A percentile compares a stretch with the other conserved stretches of the same genome.
These are phyloP conservation scores for Phoma sp. DNA, from an alignment of 2,329 filamentous ascomycete species.

Conservation along the genomic window DNA sequence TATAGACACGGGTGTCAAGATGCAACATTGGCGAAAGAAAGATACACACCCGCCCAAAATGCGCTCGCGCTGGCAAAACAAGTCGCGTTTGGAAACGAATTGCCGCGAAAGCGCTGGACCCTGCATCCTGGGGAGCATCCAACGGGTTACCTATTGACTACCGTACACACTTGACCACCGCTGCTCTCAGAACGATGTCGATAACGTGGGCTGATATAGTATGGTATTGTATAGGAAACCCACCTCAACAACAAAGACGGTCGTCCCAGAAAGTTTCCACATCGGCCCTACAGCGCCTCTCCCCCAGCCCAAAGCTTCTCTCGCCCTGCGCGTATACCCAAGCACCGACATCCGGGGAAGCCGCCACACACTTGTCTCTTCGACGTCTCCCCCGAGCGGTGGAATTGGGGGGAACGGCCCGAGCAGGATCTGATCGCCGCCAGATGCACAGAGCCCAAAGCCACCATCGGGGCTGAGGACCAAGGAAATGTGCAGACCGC, in stretches of 20 bases:
- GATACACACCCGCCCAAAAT: neutral
- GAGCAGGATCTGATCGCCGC: neutral
- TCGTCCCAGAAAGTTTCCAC: too few relatives aligned
- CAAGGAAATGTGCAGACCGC: too few relatives aligned
- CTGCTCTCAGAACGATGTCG: neutral
- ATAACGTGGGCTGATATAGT: neutral
- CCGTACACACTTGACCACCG: neutral
- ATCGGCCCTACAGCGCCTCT: neutral
- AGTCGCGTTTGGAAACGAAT: constrained; percentile 7
- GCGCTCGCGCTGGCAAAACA: neutral
- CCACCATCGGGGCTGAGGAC: too few relatives aligned
- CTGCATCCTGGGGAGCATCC: neutral
- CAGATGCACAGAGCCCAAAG: neutral
- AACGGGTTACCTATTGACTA: neutral
- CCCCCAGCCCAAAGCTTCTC: neutral
- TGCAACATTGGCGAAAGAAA: constrained; percentile 2
- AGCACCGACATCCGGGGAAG: constrained; percentile 10
- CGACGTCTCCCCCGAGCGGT: neutral
- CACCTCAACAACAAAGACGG: neutral
- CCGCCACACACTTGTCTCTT: neutral
- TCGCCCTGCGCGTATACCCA: neutral
- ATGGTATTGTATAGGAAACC: neutral
- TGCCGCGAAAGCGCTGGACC: neutral
- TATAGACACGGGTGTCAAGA: neutral
- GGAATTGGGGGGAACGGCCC: neutral